These are phyloP conservation scores for Vaccinium macrocarpon DNA, from an alignment of 148 eudicot species.

Conservation along the genomic window DNA sequence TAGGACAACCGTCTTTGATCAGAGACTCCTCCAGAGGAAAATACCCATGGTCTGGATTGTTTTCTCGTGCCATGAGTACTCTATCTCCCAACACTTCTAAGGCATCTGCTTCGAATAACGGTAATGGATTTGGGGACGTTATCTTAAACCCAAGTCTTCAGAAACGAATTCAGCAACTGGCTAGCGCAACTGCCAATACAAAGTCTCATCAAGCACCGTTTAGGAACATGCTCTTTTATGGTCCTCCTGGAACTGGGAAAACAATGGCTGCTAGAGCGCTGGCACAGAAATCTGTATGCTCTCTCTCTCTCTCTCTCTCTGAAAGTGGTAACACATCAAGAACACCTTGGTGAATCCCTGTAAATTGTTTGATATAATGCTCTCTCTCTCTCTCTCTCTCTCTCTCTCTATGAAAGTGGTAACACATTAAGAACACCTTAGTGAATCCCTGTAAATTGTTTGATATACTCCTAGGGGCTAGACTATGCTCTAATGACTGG, in stretches of 20 bases:
- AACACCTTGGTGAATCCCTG: not conserved
- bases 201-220: constrained; percentile 97
- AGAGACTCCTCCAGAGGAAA: constrained; percentile 94
- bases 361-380: constrained; percentile 25
- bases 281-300: constrained; percentile 83
- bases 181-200: constrained; percentile 93
- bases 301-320: constrained; percentile 19
- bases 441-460: constrained; percentile 11
- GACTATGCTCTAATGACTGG: constrained; percentile 99
- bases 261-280: constrained; percentile 99
- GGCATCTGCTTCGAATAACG: constrained; percentile 36
- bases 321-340: not conserved
- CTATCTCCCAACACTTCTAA: constrained; percentile 38
- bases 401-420: not conserved
- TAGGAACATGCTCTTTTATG: constrained; percentile 96
- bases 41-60: constrained; percentile 90
- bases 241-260: constrained; percentile 99
- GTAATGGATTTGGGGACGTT: constrained; percentile 89
- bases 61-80: constrained; percentile 59
- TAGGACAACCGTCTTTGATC: constrained; percentile 96
- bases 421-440: not conserved
- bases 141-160: constrained; percentile 84
- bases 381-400: constrained; percentile 20
- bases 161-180: constrained; percentile 79
- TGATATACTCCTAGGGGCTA: constrained; percentile 58